phyloP scores from a whole-genome alignment of 2,329 filamentous ascomycete genomes.

The Neofusicoccum ribis region DNA sequence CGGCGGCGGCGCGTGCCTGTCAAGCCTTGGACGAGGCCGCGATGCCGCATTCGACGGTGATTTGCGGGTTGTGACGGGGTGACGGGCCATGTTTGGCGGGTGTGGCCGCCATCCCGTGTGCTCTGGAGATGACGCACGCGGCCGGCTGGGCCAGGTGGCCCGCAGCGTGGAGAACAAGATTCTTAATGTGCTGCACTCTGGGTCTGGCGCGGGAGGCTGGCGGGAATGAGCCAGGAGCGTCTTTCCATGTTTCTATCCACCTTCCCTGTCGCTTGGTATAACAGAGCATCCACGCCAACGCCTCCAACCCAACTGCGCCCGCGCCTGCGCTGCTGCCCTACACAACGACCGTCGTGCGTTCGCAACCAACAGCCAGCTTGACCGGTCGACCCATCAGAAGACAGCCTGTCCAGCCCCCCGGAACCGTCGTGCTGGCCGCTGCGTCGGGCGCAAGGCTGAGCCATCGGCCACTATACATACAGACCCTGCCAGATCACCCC shows the following conservation, averaged over 20 bases:
- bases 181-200: constrained; percentile 1
- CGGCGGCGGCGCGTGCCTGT: constrained; percentile 5
- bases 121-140: constrained; percentile 14
- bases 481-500: constrained; percentile 14
- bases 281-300: background rate
- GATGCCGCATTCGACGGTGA: constrained; percentile 1
- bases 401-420: background rate
- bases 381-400: constrained; percentile 8
- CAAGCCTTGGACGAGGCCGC: constrained; percentile 2
- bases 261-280: constrained; percentile 3
- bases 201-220: constrained; percentile 8
- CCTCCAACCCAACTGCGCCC: constrained; percentile 1
- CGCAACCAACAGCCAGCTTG: constrained; percentile 7
- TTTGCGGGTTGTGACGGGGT: constrained; percentile 5
- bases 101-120: constrained; percentile 11
- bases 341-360: background rate
- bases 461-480: constrained; percentile 9
- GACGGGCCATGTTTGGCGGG: constrained; percentile 5
- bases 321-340: constrained; percentile 13
- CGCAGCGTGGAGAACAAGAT: background rate
- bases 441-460: constrained; percentile 13
- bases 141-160: constrained; percentile 7
- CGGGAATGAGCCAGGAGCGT: constrained; percentile 1
- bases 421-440: background rate
- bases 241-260: constrained; percentile 1